Conservation (phyloP, 352 stramenopile genomes). For the Phytophthora litchii region DNA sequence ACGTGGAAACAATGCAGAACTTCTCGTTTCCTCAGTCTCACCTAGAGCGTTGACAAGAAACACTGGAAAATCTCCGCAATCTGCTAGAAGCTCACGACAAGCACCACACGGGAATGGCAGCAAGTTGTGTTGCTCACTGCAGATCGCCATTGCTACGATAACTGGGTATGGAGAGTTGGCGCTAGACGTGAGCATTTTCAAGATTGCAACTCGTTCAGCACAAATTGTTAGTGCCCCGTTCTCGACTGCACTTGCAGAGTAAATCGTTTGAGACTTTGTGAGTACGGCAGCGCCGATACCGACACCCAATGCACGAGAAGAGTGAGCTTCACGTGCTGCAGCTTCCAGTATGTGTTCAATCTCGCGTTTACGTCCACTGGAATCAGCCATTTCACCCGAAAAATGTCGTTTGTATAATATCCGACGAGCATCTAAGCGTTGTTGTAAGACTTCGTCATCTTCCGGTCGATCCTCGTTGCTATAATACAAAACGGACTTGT, state of each 20-base stretch:
- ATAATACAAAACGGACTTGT: conserved; percentile 16
- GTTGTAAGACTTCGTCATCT: conserved; percentile 30
- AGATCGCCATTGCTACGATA: conserved; percentile 61
- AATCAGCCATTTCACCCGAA: conserved; percentile 34
- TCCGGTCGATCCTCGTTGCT: conserved; percentile 5
- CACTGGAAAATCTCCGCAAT: conserved; percentile 76
- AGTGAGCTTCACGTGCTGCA: conserved; percentile 37
- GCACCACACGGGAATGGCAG: conserved; percentile 65
- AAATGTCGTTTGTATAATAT: conserved; percentile 63
- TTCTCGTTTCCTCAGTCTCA: conserved; percentile 58
- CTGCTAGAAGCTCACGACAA: conserved; percentile 74
- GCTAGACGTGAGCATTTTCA: conserved; percentile 48
- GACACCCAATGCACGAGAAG: conserved; percentile 32
- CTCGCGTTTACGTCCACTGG: conserved; percentile 40
- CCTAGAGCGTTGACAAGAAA: conserved; percentile 64
- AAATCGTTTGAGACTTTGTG: conserved; percentile 52
- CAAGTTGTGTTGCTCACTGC: conserved; percentile 54
- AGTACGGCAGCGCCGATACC: conserved; percentile 61
- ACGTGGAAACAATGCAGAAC: conserved; percentile 63
- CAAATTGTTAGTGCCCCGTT: conserved; percentile 52
- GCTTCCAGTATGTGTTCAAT: conserved; percentile 64
- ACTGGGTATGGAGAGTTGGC: conserved; percentile 1
- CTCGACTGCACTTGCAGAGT: conserved; percentile 44
- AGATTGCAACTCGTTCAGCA: conserved; percentile 56
- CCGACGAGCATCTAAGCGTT: conserved; percentile 43